Evolutionary conservation across 1,284 basidiomycete genomes (phyloP).

Genomic region (Inonotus hispidus): DNA sequence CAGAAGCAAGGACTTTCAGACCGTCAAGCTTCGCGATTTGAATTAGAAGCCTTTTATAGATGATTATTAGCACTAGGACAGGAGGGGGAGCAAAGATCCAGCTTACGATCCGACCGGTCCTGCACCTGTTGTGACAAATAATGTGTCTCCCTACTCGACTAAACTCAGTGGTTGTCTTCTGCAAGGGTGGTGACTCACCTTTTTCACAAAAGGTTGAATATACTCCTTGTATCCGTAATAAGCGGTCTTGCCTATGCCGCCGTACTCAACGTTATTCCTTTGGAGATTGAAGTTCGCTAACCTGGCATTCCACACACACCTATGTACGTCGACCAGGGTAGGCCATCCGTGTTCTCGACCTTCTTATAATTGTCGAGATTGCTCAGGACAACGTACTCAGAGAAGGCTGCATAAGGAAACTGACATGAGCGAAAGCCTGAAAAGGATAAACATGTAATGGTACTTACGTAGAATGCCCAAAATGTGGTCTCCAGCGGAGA

Average conservation of each 20-base stretch:
- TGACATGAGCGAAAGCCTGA: background rate
- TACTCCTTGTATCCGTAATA: slow-evolving; percentile 23
- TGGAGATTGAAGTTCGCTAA: slow-evolving; percentile 18
- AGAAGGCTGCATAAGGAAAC: slow-evolving; percentile 2
- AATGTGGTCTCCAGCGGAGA: slow-evolving; percentile 22
- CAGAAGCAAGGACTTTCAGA: slow-evolving; percentile 35
- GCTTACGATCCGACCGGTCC: slow-evolving; percentile 28
- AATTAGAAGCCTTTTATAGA: slow-evolving; percentile 23
- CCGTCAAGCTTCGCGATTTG: slow-evolving; percentile 36
- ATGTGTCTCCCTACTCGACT: slow-evolving; percentile 21
- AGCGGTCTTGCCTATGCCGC: slow-evolving; percentile 17
- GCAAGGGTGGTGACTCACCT: slow-evolving; percentile 11
- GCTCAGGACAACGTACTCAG: slow-evolving; percentile 2
- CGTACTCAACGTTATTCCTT: background rate
- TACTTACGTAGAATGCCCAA: slow-evolving; percentile 20
- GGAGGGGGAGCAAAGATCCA: background rate
- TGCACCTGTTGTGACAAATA: slow-evolving; percentile 27
- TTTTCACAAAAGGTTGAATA: slow-evolving; percentile 23
- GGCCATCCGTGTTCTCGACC: slow-evolving; percentile 11
- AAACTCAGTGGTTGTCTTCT: background rate
- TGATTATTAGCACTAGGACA: background rate
- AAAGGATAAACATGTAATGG: background rate
- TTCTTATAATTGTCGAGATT: background rate
- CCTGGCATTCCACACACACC: slow-evolving; percentile 29
- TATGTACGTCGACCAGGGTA: slow-evolving; percentile 23